A percentile compares a stretch with the other conserved stretches of the same genome.
Evolutionary conservation across 306 rosid species (phyloP).

Genomic region (Acacia acuminata): DNA sequence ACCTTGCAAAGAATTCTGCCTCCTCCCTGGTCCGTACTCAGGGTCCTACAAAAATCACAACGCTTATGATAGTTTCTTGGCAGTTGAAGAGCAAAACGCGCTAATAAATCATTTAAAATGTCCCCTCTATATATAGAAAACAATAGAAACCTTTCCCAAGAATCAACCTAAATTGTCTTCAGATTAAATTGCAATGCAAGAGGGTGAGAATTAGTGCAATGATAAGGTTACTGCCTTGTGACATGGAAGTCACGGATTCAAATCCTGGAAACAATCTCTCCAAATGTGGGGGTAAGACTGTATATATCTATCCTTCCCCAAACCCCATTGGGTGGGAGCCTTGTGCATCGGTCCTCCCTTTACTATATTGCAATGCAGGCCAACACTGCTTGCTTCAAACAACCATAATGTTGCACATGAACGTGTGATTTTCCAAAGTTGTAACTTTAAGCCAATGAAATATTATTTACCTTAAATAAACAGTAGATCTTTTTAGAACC

Average conservation of each 20-base stretch:
- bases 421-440: neutral
- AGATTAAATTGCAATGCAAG: slow-evolving; percentile 14
- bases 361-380: slow-evolving; percentile 15
- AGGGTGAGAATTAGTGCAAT: too few species aligned
- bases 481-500: neutral
- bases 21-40: slow-evolving; percentile 50
- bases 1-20: slow-evolving; percentile 90
- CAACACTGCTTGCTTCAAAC: neutral
- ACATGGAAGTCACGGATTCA: too few species aligned
- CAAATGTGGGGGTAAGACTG: too few species aligned
- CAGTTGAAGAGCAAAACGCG: neutral
- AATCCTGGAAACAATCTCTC: too few species aligned
- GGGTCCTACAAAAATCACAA: slow-evolving; percentile 48
- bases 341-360: too few species aligned
- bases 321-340: too few species aligned
- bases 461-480: neutral
- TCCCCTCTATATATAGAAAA: slow-evolving; percentile 1
- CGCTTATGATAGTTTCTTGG: neutral
- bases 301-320: too few species aligned
- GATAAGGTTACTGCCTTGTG: too few species aligned
- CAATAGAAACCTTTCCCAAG: neutral
- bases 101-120: neutral
- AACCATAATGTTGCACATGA: neutral
- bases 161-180: neutral
- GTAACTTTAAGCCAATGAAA: neutral